Evolutionary conservation across 768 basidiomycete genomes (phyloP).

Genomic region (Lanmaoa rubissima): DNA sequence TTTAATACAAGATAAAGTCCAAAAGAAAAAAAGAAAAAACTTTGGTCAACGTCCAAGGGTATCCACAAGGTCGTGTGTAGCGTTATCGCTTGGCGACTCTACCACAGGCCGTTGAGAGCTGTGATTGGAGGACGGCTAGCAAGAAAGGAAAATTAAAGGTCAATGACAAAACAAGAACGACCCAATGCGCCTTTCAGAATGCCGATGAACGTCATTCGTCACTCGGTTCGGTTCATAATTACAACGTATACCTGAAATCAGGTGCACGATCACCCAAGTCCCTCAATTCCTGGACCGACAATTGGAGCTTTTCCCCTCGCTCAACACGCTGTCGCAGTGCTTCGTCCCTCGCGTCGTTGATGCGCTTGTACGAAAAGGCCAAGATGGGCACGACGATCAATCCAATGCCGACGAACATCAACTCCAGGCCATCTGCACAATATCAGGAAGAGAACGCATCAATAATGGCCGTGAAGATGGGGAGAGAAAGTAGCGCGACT

Average conservation of each 20-base stretch:
- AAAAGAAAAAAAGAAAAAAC: too few species aligned
- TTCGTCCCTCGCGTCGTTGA: constrained; percentile 53
- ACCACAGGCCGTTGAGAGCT: too few species aligned
- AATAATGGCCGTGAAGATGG: neutral
- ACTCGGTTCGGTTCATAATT: neutral
- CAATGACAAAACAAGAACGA: too few species aligned
- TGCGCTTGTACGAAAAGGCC: constrained; percentile 48
- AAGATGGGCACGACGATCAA: constrained; percentile 49
- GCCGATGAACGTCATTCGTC: too few species aligned
- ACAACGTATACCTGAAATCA: constrained; percentile 58
- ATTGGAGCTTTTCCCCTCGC: constrained; percentile 18
- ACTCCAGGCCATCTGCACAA: constrained; percentile 52
- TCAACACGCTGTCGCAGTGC: constrained; percentile 7
- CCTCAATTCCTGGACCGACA: constrained; percentile 20
- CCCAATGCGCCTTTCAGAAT: too few species aligned
- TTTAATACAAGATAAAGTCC: too few species aligned
- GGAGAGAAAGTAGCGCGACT: constrained; percentile 21
- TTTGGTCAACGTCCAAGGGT: too few species aligned
- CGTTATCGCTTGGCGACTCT: too few species aligned
- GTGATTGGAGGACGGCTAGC: too few species aligned
- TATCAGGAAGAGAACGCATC: neutral
- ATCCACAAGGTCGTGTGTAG: too few species aligned
- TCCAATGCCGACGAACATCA: constrained; percentile 70
- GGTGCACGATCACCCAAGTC: constrained; percentile 60
- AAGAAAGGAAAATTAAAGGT: too few species aligned